Conservation (phyloP, 768 basidiomycete species). For the Termitomyces sp. region DNA sequence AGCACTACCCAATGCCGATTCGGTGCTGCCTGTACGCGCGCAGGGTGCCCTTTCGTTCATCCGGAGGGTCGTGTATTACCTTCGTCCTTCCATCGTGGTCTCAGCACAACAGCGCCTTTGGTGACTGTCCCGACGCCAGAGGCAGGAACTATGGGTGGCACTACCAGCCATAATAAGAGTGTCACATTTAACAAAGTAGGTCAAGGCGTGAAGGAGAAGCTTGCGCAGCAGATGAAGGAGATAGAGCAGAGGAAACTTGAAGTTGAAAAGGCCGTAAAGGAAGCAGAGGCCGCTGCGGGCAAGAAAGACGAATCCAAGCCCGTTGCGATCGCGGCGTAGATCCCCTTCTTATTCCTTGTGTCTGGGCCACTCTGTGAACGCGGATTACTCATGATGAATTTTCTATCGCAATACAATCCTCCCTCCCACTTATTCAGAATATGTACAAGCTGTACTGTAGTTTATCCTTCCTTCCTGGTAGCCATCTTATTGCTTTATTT, state of each 20-base stretch:
- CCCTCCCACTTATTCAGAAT: constrained; percentile 5
- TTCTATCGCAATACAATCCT: constrained; percentile 1
- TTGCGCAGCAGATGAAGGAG: constrained; percentile 53
- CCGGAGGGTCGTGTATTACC: constrained; percentile 83
- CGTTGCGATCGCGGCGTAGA: constrained; percentile 38
- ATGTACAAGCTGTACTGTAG: constrained; percentile 22
- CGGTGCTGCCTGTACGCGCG: constrained; percentile 80
- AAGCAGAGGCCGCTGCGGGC: constrained; percentile 54
- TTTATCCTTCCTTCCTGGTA: constrained; percentile 11
- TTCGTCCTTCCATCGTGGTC: constrained; percentile 72
- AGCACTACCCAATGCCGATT: constrained; percentile 65
- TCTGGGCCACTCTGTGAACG: not conserved
- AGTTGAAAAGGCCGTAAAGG: constrained; percentile 60
- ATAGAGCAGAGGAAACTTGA: constrained; percentile 59
- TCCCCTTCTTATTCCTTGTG: not conserved
- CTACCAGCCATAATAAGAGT: constrained; percentile 58
- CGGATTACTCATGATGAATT: constrained; percentile 1
- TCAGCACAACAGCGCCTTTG: constrained; percentile 53
- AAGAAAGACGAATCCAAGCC: constrained; percentile 58
- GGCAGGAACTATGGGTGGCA: constrained; percentile 56
- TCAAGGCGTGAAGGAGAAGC: constrained; percentile 37
- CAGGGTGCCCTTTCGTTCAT: constrained; percentile 86
- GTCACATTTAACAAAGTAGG: constrained; percentile 59
- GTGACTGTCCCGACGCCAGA: constrained; percentile 59
- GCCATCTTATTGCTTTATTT: constrained; percentile 11